Base-by-base conservation (phyloP, 768 basidiomycete species). In the Naganishia vaughanmartiniae region DNA sequence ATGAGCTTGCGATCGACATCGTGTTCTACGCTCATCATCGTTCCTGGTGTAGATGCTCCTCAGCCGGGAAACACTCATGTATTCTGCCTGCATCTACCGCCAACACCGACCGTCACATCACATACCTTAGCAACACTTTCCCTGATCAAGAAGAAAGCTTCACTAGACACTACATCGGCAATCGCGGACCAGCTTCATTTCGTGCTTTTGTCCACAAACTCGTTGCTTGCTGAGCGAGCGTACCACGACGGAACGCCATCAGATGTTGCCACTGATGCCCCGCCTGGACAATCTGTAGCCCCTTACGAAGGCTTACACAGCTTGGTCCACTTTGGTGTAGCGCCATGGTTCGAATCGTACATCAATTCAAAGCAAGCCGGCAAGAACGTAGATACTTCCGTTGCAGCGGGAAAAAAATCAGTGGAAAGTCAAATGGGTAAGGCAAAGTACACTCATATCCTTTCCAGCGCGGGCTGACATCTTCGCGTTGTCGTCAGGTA, bases 301-400 rank as follows among this genome's bases (percentile, higher is more conserved):
- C 93, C 95, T 0, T 99, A 98, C 77, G 95, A 98, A 81, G 91
- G 92, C 77, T 82, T 99, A 33, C 95, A 98, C 79, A 92, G 93
- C 12, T 87, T 99, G 26, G 92, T 99, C 21, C 96, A 94, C 77
- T 89, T 87, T 68, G 96, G 91, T 74, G 93, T 99, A 31, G 95
- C 97, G 75, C 94, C 94, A 0, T 97, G 92, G 89, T 98, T 99
- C 76, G 94, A 98, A 81, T 93, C 95, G 19, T 98, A 95, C 76
- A 93, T 97, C 31, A 93, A 90, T 28, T 85, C 92, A 28, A 87
- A 92, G 63, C 72, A 77, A 87, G 42, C 42, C 42, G 88, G 31
- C 83, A 85, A 69, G 88, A 63, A 36, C 6, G 39, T 63, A 4
- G 42, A 63, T 45, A n/a, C 46, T 36, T 34, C 57, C 14, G 87